A percentile compares a stretch with the other conserved stretches of the same genome.
These are phyloP conservation scores for Vanilla planifolia DNA, from an alignment of 106 monocot species.

Conservation along the genomic window DNA sequence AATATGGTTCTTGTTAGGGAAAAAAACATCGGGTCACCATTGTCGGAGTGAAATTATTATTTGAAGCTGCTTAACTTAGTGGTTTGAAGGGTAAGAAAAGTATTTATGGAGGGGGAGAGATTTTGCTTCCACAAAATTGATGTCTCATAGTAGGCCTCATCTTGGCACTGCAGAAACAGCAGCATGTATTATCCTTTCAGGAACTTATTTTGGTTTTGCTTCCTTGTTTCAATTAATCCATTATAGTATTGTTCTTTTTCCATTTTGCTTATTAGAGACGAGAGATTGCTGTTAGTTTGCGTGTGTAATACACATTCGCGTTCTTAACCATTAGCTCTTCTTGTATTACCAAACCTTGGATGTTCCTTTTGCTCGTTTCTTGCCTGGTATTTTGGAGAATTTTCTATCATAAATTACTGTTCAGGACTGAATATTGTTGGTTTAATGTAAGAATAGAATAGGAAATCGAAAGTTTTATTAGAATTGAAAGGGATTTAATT, in stretches of 20 bases:
- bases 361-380: too few species aligned
- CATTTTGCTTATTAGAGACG: background rate
- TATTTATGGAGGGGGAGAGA: background rate
- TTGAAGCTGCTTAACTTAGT: background rate
- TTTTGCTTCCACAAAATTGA: background rate
- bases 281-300: background rate
- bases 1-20: background rate
- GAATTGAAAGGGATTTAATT: too few species aligned
- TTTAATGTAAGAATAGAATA: too few species aligned
- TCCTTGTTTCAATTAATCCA: background rate
- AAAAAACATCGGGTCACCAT: background rate
- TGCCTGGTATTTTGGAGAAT: too few species aligned
- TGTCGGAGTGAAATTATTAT: background rate
- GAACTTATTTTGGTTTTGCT: background rate
- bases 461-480: too few species aligned
- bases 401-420: too few species aligned
- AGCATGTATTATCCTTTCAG: slow-evolving; percentile 1
- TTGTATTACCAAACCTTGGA: too few species aligned
- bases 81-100: slow-evolving; percentile 1
- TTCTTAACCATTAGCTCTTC: too few species aligned
- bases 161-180: background rate
- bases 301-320: too few species aligned
- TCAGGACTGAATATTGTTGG: too few species aligned
- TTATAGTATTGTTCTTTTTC: background rate
- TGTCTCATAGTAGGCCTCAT: background rate